Base-by-base conservation (phyloP, 768 basidiomycete species). In the Leccinum pellstonianum region DNA sequence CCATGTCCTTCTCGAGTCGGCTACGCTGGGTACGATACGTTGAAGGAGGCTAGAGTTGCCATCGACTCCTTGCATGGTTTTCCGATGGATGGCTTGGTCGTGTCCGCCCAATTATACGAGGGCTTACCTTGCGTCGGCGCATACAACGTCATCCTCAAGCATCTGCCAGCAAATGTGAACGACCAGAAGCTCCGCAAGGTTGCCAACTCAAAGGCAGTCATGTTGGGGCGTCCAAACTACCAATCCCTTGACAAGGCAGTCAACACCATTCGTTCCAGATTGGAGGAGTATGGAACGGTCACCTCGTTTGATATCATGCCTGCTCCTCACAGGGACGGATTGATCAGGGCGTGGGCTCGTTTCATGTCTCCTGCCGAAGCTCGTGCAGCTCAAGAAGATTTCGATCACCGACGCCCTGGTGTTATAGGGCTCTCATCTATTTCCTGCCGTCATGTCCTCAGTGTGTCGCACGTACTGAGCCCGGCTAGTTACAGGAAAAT, bases 1-100 rank as follows among this genome's bases (percentile, higher is more conserved):
- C 81, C 84, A 5, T 81, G 80, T 3, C 86, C 91, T 0, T 70
- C 73, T 19, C 79, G 78, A 46, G 75, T 76, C 1, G 88, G 81
- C 0, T 93, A 83, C 60, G 83, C 81, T 14, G 90, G 91, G 1
- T 93, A 88, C 64, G 67, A 74, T 0, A 80, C 77, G 1, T 63
- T 75, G 54, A 73, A 75, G 47, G 75, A 77, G 9, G 90, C 91
- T 0, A 70, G 79, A 23, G 66, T 70, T 21, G 88, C 82, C 2
- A 79, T 90, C 6, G 70, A 75, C 9, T 70, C 73, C 1, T 75
- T 83, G 0, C 73, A 77, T 15, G 73, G 70, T 0, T 67, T 63
- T 1, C 73, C 75, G 1, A 68, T 81, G 27, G 70, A 76, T 0
- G 79, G 78, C 21, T 74, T 73, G 46, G 70, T 75, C 55, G 65